phyloP scores from a whole-genome alignment of 2,329 filamentous ascomycete species.

The Dactylonectria macrodidyma region DNA sequence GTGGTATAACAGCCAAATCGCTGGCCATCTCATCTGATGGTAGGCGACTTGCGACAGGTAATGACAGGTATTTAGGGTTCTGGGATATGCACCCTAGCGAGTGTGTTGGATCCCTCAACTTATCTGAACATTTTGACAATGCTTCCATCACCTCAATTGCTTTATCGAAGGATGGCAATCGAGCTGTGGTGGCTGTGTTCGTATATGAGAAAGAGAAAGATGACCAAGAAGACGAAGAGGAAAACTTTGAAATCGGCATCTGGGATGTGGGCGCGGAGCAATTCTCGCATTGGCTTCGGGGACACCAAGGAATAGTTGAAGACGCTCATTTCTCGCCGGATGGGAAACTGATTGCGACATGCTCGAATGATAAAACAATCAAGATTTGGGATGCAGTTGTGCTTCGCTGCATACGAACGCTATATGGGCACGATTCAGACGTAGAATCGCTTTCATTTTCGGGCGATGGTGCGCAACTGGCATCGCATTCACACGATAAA shows the following conservation, averaged over 20 bases:
- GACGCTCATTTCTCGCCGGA: background rate
- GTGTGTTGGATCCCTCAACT: background rate
- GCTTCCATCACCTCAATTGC: background rate
- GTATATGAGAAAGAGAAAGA: too few relatives aligned
- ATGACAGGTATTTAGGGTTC: fast-evolving
- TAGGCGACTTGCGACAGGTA: background rate
- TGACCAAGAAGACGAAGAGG: too few relatives aligned
- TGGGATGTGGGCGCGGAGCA: background rate
- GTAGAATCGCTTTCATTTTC: background rate
- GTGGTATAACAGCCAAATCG: too few relatives aligned
- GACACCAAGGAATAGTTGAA: fast-evolving
- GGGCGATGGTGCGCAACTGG: too few relatives aligned
- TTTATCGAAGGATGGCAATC: background rate
- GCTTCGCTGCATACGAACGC: background rate
- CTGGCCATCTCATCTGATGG: background rate
- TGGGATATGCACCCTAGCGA: background rate
- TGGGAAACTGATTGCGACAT: background rate
- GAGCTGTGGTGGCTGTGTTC: background rate
- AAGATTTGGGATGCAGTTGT: constrained; percentile 10
- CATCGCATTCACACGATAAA: too few relatives aligned
- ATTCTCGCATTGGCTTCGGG: background rate
- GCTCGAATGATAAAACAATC: background rate
- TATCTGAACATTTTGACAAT: background rate
- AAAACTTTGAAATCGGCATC: background rate
- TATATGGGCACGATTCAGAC: background rate